phyloP scores from a whole-genome alignment of 805 yeast species.

The Priceomyces carsonii region DNA sequence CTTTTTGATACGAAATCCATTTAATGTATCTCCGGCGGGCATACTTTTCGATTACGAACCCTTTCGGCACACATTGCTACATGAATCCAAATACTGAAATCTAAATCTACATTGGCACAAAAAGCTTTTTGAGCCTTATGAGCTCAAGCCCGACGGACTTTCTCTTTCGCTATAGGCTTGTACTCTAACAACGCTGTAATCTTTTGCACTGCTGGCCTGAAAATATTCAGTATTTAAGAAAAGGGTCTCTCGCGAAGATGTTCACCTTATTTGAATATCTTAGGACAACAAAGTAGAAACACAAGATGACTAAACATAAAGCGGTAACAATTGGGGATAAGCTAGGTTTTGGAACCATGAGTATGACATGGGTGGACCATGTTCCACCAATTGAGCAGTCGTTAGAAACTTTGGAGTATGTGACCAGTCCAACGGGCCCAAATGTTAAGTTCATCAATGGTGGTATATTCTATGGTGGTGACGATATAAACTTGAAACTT shows the following conservation, averaged over 20 bases:
- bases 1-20: background rate
- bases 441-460: conserved; percentile 62
- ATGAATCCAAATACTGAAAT: too few species aligned
- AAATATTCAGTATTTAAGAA: too few species aligned
- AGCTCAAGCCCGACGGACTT: too few species aligned
- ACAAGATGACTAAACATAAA: conserved; percentile 1
- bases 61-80: too few species aligned
- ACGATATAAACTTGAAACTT: conserved; percentile 53
- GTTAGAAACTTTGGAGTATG: conserved; percentile 48
- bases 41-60: background rate
- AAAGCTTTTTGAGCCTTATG: too few species aligned
- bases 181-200: too few species aligned
- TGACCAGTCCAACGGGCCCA: conserved; percentile 44
- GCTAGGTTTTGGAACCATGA: conserved; percentile 80
- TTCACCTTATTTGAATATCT: too few species aligned
- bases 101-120: too few species aligned
- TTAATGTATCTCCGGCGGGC: conserved; percentile 3
- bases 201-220: too few species aligned
- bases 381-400: conserved; percentile 58
- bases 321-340: conserved; percentile 21
- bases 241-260: too few species aligned
- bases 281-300: too few species aligned
- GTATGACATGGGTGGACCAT: conserved; percentile 66
- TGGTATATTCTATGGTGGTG: conserved; percentile 78
- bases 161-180: too few species aligned